Evolutionary conservation across 2,329 filamentous ascomycete genomes (phyloP).

Genomic region (Clarireedia monteithiana): DNA sequence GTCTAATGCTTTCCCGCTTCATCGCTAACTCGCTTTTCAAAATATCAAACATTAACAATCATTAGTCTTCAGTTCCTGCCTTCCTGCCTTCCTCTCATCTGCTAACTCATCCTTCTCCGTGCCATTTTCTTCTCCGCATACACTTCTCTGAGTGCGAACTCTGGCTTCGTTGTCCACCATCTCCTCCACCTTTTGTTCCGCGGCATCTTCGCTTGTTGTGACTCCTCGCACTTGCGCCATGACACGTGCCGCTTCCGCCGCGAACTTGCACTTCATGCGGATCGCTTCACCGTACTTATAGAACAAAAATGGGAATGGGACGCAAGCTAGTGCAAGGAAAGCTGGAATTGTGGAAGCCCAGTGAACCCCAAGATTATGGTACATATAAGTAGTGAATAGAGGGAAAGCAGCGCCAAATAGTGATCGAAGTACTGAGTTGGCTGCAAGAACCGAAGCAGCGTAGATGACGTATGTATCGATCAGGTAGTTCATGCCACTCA

Average conservation of each 20-base stretch:
- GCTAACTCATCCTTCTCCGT: background rate
- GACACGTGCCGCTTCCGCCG: constrained; percentile 47
- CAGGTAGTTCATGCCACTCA: constrained; percentile 57
- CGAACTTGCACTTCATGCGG: constrained; percentile 59
- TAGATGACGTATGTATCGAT: constrained; percentile 65
- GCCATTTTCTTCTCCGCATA: too few relatives aligned
- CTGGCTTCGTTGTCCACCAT: constrained; percentile 3
- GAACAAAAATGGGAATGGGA: constrained; percentile 72
- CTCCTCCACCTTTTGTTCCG: constrained; percentile 1
- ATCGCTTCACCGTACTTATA: constrained; percentile 62
- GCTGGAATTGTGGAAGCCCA: constrained; percentile 70
- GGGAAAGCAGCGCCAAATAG: constrained; percentile 65
- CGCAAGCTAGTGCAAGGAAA: constrained; percentile 63
- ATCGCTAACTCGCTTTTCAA: background rate
- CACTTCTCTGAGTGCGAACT: background rate
- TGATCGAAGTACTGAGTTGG: constrained; percentile 63
- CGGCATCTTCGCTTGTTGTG: background rate
- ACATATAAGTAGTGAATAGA: constrained; percentile 50
- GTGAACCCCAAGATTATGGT: constrained; percentile 53
- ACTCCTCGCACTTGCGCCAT: background rate
- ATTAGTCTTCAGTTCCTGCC: background rate
- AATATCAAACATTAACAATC: background rate
- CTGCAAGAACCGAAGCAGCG: constrained; percentile 67
- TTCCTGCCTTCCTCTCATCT: background rate
- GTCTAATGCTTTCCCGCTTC: too few relatives aligned